A percentile compares a stretch with the other conserved stretches of the same genome.
phyloP scores from a whole-genome alignment of 139 green algal genomes.

The Chloropicon primus region DNA sequence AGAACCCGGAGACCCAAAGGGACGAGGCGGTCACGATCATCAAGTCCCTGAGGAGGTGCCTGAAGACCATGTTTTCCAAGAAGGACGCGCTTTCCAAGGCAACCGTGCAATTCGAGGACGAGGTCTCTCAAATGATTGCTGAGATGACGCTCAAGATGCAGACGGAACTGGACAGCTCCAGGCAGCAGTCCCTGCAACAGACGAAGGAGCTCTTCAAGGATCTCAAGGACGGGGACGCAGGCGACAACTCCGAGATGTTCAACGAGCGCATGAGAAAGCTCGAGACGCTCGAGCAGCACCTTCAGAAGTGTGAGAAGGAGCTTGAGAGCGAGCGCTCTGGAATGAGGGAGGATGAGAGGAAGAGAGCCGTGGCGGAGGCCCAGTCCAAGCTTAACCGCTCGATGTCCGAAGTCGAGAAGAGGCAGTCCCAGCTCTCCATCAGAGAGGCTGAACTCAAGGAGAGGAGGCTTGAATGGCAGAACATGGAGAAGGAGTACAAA shows the following conservation, averaged over 20 bases:
- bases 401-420: background rate
- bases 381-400: background rate
- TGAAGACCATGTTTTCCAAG: conserved; percentile 8
- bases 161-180: background rate
- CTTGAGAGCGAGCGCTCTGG: background rate
- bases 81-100: conserved; percentile 4
- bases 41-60: conserved; percentile 2
- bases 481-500: background rate
- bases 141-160: background rate
- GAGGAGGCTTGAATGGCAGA: background rate
- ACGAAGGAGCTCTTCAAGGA: background rate
- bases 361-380: background rate
- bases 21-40: background rate
- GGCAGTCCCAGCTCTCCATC: background rate
- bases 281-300: background rate
- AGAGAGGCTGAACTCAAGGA: background rate
- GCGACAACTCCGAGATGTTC: background rate
- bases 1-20: background rate
- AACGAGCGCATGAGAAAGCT: background rate
- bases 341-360: background rate
- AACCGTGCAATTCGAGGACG: background rate
- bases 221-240: background rate
- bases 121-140: background rate
- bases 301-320: background rate
- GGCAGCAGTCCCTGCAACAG: background rate